A percentile compares a stretch with the other conserved stretches of the same genome.
These are phyloP conservation scores for Echium plantagineum DNA, from an alignment of 257 asterid species.

Conservation along the genomic window DNA sequence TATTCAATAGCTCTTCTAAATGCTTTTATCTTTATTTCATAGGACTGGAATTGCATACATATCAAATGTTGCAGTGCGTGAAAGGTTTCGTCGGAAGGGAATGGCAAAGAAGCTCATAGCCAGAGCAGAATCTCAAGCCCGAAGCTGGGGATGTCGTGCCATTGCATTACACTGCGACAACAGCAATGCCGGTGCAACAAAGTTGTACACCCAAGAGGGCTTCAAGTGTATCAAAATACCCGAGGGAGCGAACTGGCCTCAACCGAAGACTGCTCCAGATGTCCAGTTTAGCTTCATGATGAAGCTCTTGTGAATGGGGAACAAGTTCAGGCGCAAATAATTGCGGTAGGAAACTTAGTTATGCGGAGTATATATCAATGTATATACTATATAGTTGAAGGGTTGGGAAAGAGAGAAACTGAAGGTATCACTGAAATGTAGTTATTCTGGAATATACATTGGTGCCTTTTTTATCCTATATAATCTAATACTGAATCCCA, in stretches of 20 bases:
- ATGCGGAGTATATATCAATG: not conserved
- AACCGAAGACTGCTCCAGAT: constrained; percentile 57
- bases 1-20: not conserved
- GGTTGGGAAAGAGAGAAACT: not conserved
- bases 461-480: no score
- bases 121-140: constrained; percentile 73
- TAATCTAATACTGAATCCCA: no score
- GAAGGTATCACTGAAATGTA: no score
- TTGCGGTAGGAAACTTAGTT: not conserved
- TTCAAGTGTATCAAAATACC: constrained; percentile 54
- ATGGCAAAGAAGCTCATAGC: constrained; percentile 58
- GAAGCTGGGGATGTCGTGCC: constrained; percentile 83
- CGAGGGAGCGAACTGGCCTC: constrained; percentile 80
- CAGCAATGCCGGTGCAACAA: constrained; percentile 58
- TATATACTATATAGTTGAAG: constrained; percentile 10
- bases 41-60: constrained; percentile 86
- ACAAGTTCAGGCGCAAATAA: not conserved
- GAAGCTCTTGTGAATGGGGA: constrained; percentile 44
- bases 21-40: not conserved
- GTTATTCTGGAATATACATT: no score
- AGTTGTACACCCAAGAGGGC: constrained; percentile 49
- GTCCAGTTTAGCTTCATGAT: constrained; percentile 69
- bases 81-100: constrained; percentile 61
- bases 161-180: constrained; percentile 74
- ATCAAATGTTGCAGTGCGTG: constrained; percentile 85